phyloP scores from a whole-genome alignment of 1,284 basidiomycete genomes.

The Microbotryum saponariae region DNA sequence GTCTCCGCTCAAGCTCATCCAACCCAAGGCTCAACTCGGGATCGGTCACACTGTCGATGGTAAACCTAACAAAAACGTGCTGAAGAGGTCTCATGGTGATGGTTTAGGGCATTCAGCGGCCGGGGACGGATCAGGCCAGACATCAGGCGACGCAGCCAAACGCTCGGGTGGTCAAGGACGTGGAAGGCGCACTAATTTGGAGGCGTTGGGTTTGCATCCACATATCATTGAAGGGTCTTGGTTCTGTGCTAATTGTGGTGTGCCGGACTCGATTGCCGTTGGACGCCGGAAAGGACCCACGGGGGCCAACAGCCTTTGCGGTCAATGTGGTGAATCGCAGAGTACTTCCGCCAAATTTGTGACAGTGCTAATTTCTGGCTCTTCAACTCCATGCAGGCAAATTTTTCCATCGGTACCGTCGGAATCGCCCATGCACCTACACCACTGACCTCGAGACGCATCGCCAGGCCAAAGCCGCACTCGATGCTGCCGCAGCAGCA shows the following conservation, averaged over 20 bases:
- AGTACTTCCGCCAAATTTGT: too few relatives aligned
- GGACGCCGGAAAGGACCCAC: slow-evolving; percentile 78
- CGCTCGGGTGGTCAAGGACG: slow-evolving; percentile 1
- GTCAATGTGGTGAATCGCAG: slow-evolving; percentile 68
- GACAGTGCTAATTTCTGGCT: neutral
- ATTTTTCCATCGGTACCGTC: slow-evolving; percentile 70
- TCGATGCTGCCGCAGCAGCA: neutral
- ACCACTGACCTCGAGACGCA: slow-evolving; percentile 46
- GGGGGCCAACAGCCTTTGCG: slow-evolving; percentile 85
- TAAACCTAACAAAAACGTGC: slow-evolving; percentile 1
- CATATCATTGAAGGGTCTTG: slow-evolving; percentile 75
- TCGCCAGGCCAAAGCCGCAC: slow-evolving; percentile 4
- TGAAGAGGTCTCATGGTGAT: neutral
- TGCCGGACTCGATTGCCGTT: slow-evolving; percentile 72
- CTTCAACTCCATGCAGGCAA: slow-evolving; percentile 52
- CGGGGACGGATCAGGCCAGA: neutral
- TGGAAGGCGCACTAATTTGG: neutral
- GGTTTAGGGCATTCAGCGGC: neutral
- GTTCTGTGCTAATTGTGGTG: slow-evolving; percentile 83
- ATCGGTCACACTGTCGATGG: neutral
- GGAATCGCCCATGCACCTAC: slow-evolving; percentile 65
- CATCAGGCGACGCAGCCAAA: neutral
- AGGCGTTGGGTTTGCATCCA: slow-evolving; percentile 46
- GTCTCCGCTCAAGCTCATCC: slow-evolving; percentile 14
- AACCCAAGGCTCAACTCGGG: neutral